phyloP scores from a whole-genome alignment of 331 rosid genomes.

The Acacia concinna region DNA sequence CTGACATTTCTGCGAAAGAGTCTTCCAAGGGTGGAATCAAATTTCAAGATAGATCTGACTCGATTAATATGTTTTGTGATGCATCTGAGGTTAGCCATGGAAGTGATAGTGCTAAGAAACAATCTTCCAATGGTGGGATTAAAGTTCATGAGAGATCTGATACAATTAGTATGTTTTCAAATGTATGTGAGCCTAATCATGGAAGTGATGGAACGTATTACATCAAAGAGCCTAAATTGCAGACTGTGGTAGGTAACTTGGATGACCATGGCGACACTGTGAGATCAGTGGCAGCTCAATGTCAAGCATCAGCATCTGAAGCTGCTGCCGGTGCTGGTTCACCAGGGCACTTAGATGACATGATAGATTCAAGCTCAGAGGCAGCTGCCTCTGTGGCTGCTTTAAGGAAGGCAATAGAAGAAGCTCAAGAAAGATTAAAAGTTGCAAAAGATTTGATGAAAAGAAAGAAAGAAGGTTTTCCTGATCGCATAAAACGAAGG shows the following conservation, averaged over 20 bases:
- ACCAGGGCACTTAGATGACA: slow-evolving; percentile 59
- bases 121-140: slow-evolving; percentile 41
- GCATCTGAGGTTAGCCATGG: slow-evolving; percentile 51
- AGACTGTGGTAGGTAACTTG: slow-evolving; percentile 33
- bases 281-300: slow-evolving; percentile 39
- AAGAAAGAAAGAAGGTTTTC: slow-evolving; percentile 69
- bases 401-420: slow-evolving; percentile 90
- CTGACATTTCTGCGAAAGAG: slow-evolving; percentile 41
- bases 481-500: slow-evolving; percentile 48
- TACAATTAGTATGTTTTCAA: slow-evolving; percentile 43
- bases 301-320: slow-evolving; percentile 37
- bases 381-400: slow-evolving; percentile 88
- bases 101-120: slow-evolving; percentile 44
- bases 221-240: slow-evolving; percentile 44
- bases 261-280: slow-evolving; percentile 36
- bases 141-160: slow-evolving; percentile 42
- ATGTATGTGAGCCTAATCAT: slow-evolving; percentile 47
- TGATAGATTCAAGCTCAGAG: slow-evolving; percentile 69
- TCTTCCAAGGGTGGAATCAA: slow-evolving; percentile 39
- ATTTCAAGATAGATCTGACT: slow-evolving; percentile 42
- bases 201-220: slow-evolving; percentile 39
- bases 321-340: slow-evolving; percentile 44
- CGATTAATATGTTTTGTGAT: slow-evolving; percentile 46
- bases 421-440: slow-evolving; percentile 73
- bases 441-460: slow-evolving; percentile 73